Percentiles rank a stretch among this genome's conserved stretches.
phyloP scores from a whole-genome alignment of 2,329 filamentous ascomycete species.

The Ilyonectria destructans region DNA sequence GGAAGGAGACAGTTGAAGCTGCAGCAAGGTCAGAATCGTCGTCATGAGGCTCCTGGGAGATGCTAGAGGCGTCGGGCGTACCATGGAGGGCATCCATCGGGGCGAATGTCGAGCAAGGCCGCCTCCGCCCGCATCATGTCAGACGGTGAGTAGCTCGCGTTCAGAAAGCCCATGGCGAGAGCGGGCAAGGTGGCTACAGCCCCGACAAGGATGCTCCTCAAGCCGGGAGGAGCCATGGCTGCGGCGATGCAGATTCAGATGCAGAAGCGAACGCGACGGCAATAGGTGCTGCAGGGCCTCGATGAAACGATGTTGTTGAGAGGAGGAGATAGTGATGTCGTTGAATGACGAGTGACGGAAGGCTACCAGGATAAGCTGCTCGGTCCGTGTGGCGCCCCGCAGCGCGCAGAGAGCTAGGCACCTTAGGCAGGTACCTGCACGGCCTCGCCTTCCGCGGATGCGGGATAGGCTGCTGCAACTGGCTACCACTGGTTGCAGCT shows the following conservation, averaged over 20 bases:
- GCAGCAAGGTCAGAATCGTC: slow-evolving; percentile 39
- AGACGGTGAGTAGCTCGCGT: slow-evolving; percentile 73
- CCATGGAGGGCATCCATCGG: slow-evolving; percentile 86
- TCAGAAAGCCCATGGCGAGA: slow-evolving; percentile 58
- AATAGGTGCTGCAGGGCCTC: slow-evolving; percentile 1
- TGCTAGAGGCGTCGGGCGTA: slow-evolving; percentile 51
- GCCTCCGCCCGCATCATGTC: slow-evolving; percentile 77
- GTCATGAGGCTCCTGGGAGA: not conserved
- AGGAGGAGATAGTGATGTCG: slow-evolving; percentile 23
- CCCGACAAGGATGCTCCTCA: slow-evolving; percentile 58
- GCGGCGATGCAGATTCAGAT: slow-evolving; percentile 43
- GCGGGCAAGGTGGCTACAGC: slow-evolving; percentile 60
- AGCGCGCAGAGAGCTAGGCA: slow-evolving; percentile 36
- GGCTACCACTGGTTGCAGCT: slow-evolving; percentile 14
- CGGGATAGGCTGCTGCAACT: not conserved
- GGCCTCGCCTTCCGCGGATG: slow-evolving; percentile 12
- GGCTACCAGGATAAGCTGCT: slow-evolving; percentile 47
- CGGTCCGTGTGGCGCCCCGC: slow-evolving; percentile 49
- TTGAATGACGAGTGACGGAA: slow-evolving; percentile 35
- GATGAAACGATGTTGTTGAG: slow-evolving; percentile 24
- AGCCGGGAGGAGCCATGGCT: slow-evolving; percentile 59
- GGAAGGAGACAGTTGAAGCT: slow-evolving; percentile 99
- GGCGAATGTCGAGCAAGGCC: slow-evolving; percentile 80
- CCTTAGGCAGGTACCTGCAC: slow-evolving; percentile 32
- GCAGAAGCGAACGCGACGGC: slow-evolving; percentile 27